Conservation (phyloP, 352 stramenopile genomes). For the Phytophthora meadii region DNA sequence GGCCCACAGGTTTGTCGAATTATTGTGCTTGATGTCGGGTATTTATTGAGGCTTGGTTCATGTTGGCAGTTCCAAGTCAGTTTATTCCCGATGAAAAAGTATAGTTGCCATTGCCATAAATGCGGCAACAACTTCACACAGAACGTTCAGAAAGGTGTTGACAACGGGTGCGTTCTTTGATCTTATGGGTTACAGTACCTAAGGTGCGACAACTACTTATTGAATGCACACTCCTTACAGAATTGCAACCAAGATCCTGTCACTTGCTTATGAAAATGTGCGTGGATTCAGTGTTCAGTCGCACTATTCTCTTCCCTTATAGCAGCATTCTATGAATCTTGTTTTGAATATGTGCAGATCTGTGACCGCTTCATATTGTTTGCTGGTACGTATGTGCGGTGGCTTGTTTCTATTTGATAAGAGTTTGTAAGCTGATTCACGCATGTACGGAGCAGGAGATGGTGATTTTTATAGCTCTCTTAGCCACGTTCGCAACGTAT, state of each 20-base stretch:
- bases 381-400: constrained; percentile 50
- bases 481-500: constrained; percentile 80
- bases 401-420: neutral
- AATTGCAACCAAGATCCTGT: constrained; percentile 89
- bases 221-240: constrained; percentile 32
- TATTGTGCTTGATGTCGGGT: neutral
- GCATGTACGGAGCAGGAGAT: constrained; percentile 54
- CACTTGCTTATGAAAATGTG: constrained; percentile 87
- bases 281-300: neutral
- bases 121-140: constrained; percentile 76
- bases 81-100: constrained; percentile 88
- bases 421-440: constrained; percentile 4
- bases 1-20: constrained; percentile 65
- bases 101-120: constrained; percentile 67
- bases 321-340: constrained; percentile 7
- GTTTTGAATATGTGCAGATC: constrained; percentile 50
- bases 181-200: neutral
- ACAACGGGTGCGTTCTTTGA: constrained; percentile 73
- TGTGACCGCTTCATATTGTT: constrained; percentile 86
- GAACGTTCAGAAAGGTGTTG: constrained; percentile 86
- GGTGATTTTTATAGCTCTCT: constrained; percentile 90
- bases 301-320: neutral
- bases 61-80: constrained; percentile 80
- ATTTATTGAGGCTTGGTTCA: constrained; percentile 1
- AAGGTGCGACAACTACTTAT: constrained; percentile 1